Evolutionary conservation across 78 protist genomes (phyloP), one percentile per base, ranked within the genome.

Genomic region (Dictyostelium capitatum): DNA sequence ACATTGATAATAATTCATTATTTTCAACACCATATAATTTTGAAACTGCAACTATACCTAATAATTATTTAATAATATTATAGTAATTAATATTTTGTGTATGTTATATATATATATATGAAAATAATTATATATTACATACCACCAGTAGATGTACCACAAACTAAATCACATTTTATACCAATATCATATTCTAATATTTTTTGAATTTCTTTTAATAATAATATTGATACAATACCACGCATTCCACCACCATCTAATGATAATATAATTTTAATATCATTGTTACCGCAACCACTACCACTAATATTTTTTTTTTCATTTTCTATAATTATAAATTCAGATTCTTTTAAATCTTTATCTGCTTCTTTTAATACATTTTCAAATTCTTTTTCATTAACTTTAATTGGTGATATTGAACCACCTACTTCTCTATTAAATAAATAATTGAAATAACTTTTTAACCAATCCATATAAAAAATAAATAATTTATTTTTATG

Each of bases 231-330:
- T 7, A 72, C 50, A 19, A 41, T 28, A n/a, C 79, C 79, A 7
- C 79, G 17, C 50, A 72, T 72, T 20, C 79, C 79, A 72, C 79
- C 79, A 43, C 79, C 79, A 72, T 72, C 79, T 17, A 72, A 43
- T 28, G 79, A 72, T 20, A 72, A 25, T 2, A 72, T 43, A 9
- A 43, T 15, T 72, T 43, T 72, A 1, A 43, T 32, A 67, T 41
- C 75, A 67, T 47, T 32, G 11, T 28, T 4, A 64, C 15, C 72
- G 0, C 72, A 28, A 62, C 15, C 43, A 6, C 23, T 10, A 28
- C 12, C 17, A 64, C 28, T 32, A 10, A 14, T 25, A 67, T 67
- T 28, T 23, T 62, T 62, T 11, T 23, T 65, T 25, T 65, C 17
- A 65, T 30, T 67, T 28, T 37, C 56, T 12, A 51, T 51, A 51